Evolutionary conservation across 805 yeast species (phyloP).

Genomic region (Schwanniomyces polymorphus): DNA sequence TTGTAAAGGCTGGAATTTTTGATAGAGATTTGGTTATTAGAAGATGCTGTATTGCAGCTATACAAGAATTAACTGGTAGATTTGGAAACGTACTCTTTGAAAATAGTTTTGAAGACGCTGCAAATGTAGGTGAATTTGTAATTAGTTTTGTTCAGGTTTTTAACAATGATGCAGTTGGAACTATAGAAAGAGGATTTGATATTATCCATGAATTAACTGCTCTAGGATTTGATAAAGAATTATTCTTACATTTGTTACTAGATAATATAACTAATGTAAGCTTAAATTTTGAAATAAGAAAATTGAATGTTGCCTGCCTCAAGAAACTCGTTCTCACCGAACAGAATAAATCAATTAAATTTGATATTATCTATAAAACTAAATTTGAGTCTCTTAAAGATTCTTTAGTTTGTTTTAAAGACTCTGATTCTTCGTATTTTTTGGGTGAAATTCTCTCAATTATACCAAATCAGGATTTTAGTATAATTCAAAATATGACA

Average conservation of each 20-base stretch:
- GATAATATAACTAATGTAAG: constrained; percentile 35
- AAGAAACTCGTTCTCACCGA: not conserved
- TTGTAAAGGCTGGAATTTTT: constrained; percentile 57
- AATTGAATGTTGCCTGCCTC: constrained; percentile 42
- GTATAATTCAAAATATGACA: not conserved
- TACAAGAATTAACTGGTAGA: constrained; percentile 85
- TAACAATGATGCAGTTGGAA: constrained; percentile 40
- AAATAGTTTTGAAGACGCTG: constrained; percentile 8
- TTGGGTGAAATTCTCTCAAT: constrained; percentile 3
- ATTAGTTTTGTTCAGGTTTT: constrained; percentile 59
- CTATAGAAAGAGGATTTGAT: constrained; percentile 13
- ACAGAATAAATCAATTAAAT: not conserved
- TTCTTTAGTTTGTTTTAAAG: not conserved
- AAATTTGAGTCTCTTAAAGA: not conserved
- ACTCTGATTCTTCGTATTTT: constrained; percentile 4
- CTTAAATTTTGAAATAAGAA: constrained; percentile 33
- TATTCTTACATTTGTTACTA: constrained; percentile 32
- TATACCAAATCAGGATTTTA: not conserved
- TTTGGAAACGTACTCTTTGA: constrained; percentile 48
- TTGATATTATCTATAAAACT: not conserved
- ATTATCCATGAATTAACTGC: constrained; percentile 15
- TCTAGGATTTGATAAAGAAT: constrained; percentile 22
- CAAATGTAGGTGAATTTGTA: constrained; percentile 30
- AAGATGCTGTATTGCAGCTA: constrained; percentile 80
- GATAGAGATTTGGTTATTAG: constrained; percentile 76